These are phyloP conservation scores for Tricholoma sp. DNA, from an alignment of 768 basidiomycete genomes.

Conservation along the genomic window DNA sequence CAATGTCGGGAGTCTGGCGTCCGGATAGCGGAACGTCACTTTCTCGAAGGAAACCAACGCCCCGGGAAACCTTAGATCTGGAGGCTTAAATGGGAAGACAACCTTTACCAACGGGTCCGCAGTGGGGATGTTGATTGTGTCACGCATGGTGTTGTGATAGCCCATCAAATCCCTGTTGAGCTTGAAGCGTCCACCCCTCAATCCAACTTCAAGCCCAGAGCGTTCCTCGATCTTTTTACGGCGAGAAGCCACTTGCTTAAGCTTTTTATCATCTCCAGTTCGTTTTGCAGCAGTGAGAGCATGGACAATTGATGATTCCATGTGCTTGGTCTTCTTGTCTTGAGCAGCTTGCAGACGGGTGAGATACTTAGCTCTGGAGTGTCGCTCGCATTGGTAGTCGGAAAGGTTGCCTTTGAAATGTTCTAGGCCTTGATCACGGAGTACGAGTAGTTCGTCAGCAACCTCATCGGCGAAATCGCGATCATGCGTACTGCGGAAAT, in stretches of 20 bases:
- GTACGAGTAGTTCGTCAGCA: slow-evolving; percentile 56
- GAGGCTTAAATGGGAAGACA: slow-evolving; percentile 20
- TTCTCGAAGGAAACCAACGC: slow-evolving; percentile 19
- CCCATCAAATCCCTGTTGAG: slow-evolving; percentile 48
- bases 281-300: slow-evolving; percentile 46
- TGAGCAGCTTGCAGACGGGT: slow-evolving; percentile 38
- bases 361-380: slow-evolving; percentile 40
- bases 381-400: slow-evolving; percentile 41
- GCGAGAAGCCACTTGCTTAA: slow-evolving; percentile 46
- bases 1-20: slow-evolving; percentile 15
- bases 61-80: slow-evolving; percentile 23
- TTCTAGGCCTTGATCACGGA: slow-evolving; percentile 45
- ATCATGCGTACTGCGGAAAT: slow-evolving; percentile 44
- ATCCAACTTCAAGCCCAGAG: slow-evolving; percentile 31
- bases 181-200: slow-evolving; percentile 47
- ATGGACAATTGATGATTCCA: slow-evolving; percentile 51
- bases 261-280: slow-evolving; percentile 58
- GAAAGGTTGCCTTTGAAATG: slow-evolving; percentile 56
- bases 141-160: slow-evolving; percentile 33
- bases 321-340: slow-evolving; percentile 33
- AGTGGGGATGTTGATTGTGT: slow-evolving; percentile 34
- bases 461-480: slow-evolving; percentile 55
- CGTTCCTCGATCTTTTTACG: slow-evolving; percentile 51
- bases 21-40: slow-evolving; percentile 19
- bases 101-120: slow-evolving; percentile 32